Conservation (phyloP, 2,329 filamentous ascomycete genomes). For the Pseudodiploospora longispora region DNA sequence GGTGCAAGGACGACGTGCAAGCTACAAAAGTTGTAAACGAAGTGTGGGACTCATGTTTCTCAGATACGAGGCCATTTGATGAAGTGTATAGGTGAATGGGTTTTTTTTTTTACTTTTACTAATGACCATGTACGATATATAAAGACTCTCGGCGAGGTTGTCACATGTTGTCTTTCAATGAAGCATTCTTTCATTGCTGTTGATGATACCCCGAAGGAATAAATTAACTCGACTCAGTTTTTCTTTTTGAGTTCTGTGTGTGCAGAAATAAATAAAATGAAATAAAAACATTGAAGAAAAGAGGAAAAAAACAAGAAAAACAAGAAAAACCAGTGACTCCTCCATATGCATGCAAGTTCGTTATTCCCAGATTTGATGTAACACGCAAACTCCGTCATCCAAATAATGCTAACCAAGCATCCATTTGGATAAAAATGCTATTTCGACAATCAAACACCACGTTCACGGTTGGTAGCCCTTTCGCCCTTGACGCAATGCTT, state of each 20-base stretch:
- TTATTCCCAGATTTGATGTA: neutral
- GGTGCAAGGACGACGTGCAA: constrained; percentile 77
- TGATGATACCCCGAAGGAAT: constrained; percentile 11
- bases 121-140: constrained; percentile 15
- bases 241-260: neutral
- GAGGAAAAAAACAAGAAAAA: constrained; percentile 1
- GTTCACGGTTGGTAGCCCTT: constrained; percentile 43
- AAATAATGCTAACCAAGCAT: constrained; percentile 6
- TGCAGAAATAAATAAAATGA: neutral
- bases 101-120: neutral
- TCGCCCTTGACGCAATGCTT: constrained; percentile 79
- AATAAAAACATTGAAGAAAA: neutral
- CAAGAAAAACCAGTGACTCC: constrained; percentile 6
- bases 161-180: constrained; percentile 4
- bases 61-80: constrained; percentile 90
- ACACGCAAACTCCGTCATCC: constrained; percentile 2
- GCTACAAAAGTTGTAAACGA: constrained; percentile 85
- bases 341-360: constrained; percentile 19
- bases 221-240: constrained; percentile 1
- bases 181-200: constrained; percentile 7
- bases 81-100: constrained; percentile 72
- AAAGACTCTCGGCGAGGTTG: constrained; percentile 11
- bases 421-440: constrained; percentile 7
- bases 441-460: constrained; percentile 17
- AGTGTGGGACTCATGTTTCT: constrained; percentile 98